Evolutionary conservation across 208 protist genomes (phyloP), one percentile per base, ranked within the genome.

Genomic region (Tritrichomonas foetus): DNA sequence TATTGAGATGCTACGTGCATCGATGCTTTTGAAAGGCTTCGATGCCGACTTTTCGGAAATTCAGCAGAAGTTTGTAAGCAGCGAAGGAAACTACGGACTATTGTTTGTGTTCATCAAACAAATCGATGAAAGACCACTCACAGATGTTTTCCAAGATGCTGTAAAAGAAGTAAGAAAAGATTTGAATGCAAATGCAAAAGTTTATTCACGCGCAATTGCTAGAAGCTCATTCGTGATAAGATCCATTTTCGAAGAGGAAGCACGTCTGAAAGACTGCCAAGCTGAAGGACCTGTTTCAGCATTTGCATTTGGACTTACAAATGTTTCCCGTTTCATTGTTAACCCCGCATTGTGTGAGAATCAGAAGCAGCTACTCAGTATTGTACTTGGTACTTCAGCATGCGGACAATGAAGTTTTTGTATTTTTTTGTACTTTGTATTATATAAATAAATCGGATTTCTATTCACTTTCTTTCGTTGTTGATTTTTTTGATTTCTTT

Each of bases 1-100:
- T 84, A 96, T 98, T 53, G 97, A 98, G 94, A 95, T 95, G 66
- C 69, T 97, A 3, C 39, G 96, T 20, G 94, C 97, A 14, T 94
- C 97, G n/a, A 55, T 93, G 16, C 82, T 84, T 1, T 25, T 47
- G 11, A 80, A 89, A 20, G 78, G 78, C 1, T 30, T 50, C 8
- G 33, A 39, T 8, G 41, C n/a, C 2, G 39, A 89, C 1, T 89
- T 55, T 5, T 1, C 1, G 27, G 5, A 57, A 8, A 20, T 89
- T 14, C 41, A 39, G 16, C 27, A 57, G 11, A 57, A 41, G 16
- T 89, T 89, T 57, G 8, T 89, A 50, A 57, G 47, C 22, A 20
- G 41, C 3, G 78, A 89, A 41, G 78, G 78, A 39, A 89, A 89
- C 36, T 47, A 89, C 9, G 78, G 78, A 89, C 33, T 47, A 89